These are phyloP conservation scores for Nymphaea thermarum DNA, from an alignment of 164 flowering plant genomes.

Conservation along the genomic window DNA sequence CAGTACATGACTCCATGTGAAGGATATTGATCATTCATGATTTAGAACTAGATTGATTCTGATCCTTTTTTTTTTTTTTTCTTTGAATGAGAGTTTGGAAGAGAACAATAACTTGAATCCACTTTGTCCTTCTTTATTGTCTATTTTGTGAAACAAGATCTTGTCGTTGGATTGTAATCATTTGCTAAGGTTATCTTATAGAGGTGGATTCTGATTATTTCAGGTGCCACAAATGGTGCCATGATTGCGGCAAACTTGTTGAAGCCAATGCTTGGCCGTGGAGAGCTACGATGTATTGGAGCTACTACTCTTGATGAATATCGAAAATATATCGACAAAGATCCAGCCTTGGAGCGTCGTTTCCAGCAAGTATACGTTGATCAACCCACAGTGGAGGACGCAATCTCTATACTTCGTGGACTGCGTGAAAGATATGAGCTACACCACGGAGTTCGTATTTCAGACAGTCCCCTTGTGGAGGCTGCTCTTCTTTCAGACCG, in stretches of 20 bases:
- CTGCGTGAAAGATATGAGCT: constrained; percentile 86
- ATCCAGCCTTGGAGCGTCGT: constrained; percentile 89
- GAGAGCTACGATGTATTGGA: constrained; percentile 88
- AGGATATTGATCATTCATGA: too few species aligned
- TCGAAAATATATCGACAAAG: constrained; percentile 88
- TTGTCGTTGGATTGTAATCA: neutral
- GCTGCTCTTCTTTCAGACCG: constrained; percentile 93
- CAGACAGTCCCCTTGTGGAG: constrained; percentile 87
- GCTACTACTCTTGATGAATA: constrained; percentile 95
- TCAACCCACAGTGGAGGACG: constrained; percentile 83
- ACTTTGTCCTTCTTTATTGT: neutral
- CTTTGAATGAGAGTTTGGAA: too few species aligned
- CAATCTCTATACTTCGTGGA: constrained; percentile 82
- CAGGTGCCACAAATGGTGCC: constrained; percentile 96
- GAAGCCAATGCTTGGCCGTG: constrained; percentile 97
- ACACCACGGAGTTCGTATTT: constrained; percentile 87
- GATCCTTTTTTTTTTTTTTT: too few species aligned
- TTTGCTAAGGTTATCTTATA: neutral
- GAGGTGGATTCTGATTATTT: constrained; percentile 1
- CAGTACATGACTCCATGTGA: too few species aligned
- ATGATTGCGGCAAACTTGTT: constrained; percentile 94
- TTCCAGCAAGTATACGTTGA: constrained; percentile 95
- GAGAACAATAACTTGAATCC: neutral
- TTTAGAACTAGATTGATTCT: too few species aligned
- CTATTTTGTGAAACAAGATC: neutral